Percentiles rank a stretch among this genome's conserved stretches.
Conservation (phyloP, 495 filamentous ascomycete genomes). For the Ramalina intermedia region DNA sequence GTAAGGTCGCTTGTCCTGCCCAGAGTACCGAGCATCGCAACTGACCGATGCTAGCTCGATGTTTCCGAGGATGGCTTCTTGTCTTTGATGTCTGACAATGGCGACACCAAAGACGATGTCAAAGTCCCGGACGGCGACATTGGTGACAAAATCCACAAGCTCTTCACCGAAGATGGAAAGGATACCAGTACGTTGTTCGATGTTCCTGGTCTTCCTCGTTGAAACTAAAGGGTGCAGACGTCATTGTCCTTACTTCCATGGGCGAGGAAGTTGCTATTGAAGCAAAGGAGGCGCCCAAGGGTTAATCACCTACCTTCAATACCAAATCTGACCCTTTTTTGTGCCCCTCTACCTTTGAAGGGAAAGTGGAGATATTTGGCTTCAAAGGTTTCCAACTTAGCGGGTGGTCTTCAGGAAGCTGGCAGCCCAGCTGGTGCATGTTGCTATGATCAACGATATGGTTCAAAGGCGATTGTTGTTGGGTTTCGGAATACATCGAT, state of each 20-base stretch:
- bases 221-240: constrained; percentile 37
- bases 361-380: background rate
- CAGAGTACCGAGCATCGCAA: background rate
- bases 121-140: constrained; percentile 81
- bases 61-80: constrained; percentile 84
- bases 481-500: constrained; percentile 11
- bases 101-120: constrained; percentile 84
- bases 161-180: constrained; percentile 61
- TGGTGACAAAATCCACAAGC: constrained; percentile 62
- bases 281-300: constrained; percentile 69
- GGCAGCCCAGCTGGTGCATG: constrained; percentile 12
- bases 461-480: constrained; percentile 2
- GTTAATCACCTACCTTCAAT: background rate
- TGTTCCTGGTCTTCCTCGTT: background rate
- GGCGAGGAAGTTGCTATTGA: constrained; percentile 86
- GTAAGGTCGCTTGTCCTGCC: constrained; percentile 40
- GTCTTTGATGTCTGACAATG: constrained; percentile 68
- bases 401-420: constrained; percentile 4
- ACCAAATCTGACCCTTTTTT: background rate
- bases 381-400: background rate
- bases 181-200: constrained; percentile 58
- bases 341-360: background rate
- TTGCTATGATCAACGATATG: constrained; percentile 6
- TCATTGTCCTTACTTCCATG: constrained; percentile 90
- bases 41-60: constrained; percentile 45